Conservation (phyloP, 371 early-diverging fungal species). For the Nosema bombycis region DNA sequence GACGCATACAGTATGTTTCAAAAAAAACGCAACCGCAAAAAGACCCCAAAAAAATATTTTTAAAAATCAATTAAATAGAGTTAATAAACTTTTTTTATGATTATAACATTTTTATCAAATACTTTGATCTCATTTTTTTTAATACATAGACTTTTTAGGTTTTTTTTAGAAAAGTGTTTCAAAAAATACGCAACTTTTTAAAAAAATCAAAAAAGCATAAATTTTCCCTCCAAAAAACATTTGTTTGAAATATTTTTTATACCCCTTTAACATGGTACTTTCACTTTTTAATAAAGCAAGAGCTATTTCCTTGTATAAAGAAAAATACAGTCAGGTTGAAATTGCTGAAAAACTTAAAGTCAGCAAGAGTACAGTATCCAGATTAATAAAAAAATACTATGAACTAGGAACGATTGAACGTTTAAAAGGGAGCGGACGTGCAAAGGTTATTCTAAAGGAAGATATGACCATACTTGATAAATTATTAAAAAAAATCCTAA, state of each 20-base stretch:
- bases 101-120: not conserved
- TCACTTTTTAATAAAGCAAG: not conserved
- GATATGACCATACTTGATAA: not conserved
- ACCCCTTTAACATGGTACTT: not conserved
- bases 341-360: not conserved
- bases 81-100: not conserved
- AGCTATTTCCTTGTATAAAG: not conserved
- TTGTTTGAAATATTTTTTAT: not conserved
- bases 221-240: not conserved
- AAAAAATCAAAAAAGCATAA: not conserved
- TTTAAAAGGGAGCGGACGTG: not conserved
- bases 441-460: not conserved
- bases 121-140: not conserved
- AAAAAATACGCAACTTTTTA: not conserved
- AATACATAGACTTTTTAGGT: not conserved
- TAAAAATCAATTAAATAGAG: not conserved
- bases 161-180: too few species aligned
- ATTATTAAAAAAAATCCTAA: not conserved
- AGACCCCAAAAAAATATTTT: not conserved
- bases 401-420: not conserved
- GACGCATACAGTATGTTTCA: not conserved
- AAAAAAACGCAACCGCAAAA: not conserved
- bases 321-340: not conserved
- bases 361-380: not conserved
- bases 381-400: not conserved